Evolutionary conservation across 225 moss, liverwort and hornwort genomes (phyloP).

Genomic region (Rhytidiadelphus loreus): DNA sequence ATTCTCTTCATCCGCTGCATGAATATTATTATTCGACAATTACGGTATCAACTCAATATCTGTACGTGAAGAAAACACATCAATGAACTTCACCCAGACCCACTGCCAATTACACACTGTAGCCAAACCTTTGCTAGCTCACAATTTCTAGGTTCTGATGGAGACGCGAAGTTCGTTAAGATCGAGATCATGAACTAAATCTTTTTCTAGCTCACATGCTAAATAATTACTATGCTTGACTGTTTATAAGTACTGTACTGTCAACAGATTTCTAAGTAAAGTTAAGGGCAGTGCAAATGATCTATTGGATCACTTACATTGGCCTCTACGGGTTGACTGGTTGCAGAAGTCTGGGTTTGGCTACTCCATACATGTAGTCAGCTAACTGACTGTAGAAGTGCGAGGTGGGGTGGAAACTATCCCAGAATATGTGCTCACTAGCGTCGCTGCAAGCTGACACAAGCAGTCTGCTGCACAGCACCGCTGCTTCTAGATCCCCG

Average conservation of each 20-base stretch:
- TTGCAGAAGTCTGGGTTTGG: background rate
- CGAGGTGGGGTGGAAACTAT: constrained; percentile 79
- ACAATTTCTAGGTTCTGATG: background rate
- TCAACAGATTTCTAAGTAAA: background rate
- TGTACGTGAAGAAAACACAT: background rate
- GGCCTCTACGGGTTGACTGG: constrained; percentile 1
- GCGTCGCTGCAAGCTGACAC: constrained; percentile 38
- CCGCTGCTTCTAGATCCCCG: constrained; percentile 44
- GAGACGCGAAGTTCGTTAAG: background rate
- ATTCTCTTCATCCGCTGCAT: background rate
- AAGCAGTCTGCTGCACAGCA: constrained; percentile 44
- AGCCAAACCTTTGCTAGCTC: no score
- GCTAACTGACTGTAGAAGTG: constrained; percentile 38
- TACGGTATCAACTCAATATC: background rate
- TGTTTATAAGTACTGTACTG: no score
- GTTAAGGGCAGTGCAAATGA: no score
- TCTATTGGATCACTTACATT: background rate
- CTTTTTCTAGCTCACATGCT: background rate
- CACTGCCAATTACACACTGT: background rate
- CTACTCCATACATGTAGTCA: background rate
- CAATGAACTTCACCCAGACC: background rate
- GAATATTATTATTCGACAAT: background rate
- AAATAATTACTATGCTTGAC: no score
- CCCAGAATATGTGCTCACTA: constrained; percentile 53
- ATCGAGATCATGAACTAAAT: no score